Percentiles rank a stretch among this genome's conserved stretches.
phyloP scores from a whole-genome alignment of 1,139 yeast species.

The Pichia norvegensis region DNA sequence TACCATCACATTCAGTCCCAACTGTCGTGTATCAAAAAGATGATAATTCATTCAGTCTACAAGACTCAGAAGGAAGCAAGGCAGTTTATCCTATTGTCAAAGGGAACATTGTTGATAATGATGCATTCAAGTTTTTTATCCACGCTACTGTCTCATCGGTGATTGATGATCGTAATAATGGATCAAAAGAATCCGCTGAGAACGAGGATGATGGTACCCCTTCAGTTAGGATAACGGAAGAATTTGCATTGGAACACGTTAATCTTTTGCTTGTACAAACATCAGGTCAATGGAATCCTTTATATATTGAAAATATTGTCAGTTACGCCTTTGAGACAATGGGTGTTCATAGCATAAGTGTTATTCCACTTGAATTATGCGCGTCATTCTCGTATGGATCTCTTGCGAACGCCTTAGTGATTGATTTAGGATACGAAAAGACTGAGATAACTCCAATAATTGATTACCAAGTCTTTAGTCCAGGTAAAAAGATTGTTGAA shows the following conservation, averaged over 20 bases:
- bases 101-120: slow-evolving; percentile 58
- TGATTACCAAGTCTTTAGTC: slow-evolving; percentile 43
- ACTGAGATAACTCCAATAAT: slow-evolving; percentile 74
- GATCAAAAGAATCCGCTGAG: slow-evolving; percentile 39
- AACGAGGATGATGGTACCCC: background rate
- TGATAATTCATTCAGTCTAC: slow-evolving; percentile 18
- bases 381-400: slow-evolving; percentile 64
- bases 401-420: slow-evolving; percentile 47
- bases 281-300: slow-evolving; percentile 61
- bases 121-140: slow-evolving; percentile 64
- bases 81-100: slow-evolving; percentile 55
- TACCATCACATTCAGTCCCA: slow-evolving; percentile 71
- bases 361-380: slow-evolving; percentile 63
- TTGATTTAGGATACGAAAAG: slow-evolving; percentile 72
- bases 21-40: slow-evolving; percentile 58
- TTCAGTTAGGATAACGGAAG: background rate
- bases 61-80: slow-evolving; percentile 24
- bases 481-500: slow-evolving; percentile 43
- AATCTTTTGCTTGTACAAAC: slow-evolving; percentile 56
- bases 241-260: slow-evolving; percentile 34
- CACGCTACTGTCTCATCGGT: slow-evolving; percentile 54
- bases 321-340: slow-evolving; percentile 69
- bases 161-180: slow-evolving; percentile 30
- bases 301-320: slow-evolving; percentile 59
- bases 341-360: slow-evolving; percentile 65